A percentile compares a stretch with the other conserved stretches of the same genome.
Evolutionary conservation across 1,284 basidiomycete species (phyloP).

Genomic region (Schizopora paradoxa): DNA sequence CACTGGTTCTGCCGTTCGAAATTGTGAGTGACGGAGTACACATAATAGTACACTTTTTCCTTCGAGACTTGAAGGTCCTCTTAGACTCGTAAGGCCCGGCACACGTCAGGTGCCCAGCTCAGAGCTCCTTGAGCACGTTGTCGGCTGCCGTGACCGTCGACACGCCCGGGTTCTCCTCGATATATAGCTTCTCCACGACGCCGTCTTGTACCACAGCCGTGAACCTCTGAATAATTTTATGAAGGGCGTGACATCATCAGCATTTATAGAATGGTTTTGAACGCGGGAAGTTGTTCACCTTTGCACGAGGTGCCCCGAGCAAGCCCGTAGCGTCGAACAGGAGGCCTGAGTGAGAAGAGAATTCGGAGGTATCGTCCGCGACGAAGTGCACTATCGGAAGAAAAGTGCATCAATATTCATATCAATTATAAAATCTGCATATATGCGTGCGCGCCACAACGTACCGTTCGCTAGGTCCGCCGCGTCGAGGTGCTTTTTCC

Average conservation of each 20-base stretch:
- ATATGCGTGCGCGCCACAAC: neutral
- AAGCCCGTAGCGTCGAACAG: constrained; percentile 56
- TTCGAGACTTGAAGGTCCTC: no score
- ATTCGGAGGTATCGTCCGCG: constrained; percentile 61
- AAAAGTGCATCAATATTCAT: constrained; percentile 8
- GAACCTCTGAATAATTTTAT: constrained; percentile 40
- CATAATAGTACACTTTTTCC: no score
- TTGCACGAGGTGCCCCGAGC: constrained; percentile 61
- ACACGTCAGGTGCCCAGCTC: no score
- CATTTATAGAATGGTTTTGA: constrained; percentile 18
- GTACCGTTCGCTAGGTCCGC: constrained; percentile 26
- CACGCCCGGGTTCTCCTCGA: constrained; percentile 54
- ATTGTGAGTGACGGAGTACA: no score
- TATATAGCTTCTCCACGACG: constrained; percentile 47
- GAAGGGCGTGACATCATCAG: neutral
- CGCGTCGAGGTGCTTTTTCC: constrained; percentile 64
- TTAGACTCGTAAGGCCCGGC: no score
- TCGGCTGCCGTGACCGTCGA: constrained; percentile 56
- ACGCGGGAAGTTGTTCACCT: no score
- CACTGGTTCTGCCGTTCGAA: no score
- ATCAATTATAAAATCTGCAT: neutral
- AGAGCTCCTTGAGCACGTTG: constrained; percentile 50
- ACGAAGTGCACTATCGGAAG: constrained; percentile 61
- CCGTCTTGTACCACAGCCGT: constrained; percentile 53
- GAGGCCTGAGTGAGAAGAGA: constrained; percentile 54